A percentile compares a stretch with the other conserved stretches of the same genome.
These are phyloP conservation scores for Phytophthora capsici DNA, from an alignment of 352 stramenopile species.

Conservation along the genomic window DNA sequence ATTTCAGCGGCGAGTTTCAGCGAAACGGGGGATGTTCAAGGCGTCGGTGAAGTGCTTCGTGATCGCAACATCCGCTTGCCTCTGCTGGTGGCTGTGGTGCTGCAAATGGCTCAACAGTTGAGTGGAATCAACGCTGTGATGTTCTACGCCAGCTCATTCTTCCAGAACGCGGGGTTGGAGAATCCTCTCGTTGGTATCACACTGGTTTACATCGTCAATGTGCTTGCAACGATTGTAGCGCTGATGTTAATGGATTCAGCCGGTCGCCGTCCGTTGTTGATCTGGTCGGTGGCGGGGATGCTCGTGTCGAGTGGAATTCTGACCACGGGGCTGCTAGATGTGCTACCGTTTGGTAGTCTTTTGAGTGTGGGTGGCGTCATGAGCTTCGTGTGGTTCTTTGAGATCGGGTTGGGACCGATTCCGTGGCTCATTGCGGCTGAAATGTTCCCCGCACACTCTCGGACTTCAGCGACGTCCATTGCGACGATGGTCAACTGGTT, in stretches of 20 bases:
- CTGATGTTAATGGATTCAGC: slow-evolving; percentile 79
- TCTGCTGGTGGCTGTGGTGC: slow-evolving; percentile 63
- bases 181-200: slow-evolving; percentile 65
- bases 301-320: slow-evolving; percentile 65
- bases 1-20: slow-evolving; percentile 69
- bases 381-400: slow-evolving; percentile 80
- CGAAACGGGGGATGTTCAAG: slow-evolving; percentile 55
- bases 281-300: slow-evolving; percentile 72
- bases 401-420: slow-evolving; percentile 89
- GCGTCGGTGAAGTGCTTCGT: slow-evolving; percentile 57
- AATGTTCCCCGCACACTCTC: slow-evolving; percentile 95
- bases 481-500: slow-evolving; percentile 96
- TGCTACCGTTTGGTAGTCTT: slow-evolving; percentile 60
- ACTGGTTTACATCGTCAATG: slow-evolving; percentile 74
- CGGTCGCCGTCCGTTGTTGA: slow-evolving; percentile 62
- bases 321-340: slow-evolving; percentile 58
- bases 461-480: slow-evolving; percentile 89
- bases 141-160: slow-evolving; percentile 83
- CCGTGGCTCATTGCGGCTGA: slow-evolving; percentile 96
- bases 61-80: slow-evolving; percentile 62
- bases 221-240: slow-evolving; percentile 70
- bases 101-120: slow-evolving; percentile 75
- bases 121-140: slow-evolving; percentile 83
- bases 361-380: slow-evolving; percentile 67
- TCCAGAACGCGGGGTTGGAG: slow-evolving; percentile 63